Base-by-base conservation (phyloP, 2,329 filamentous ascomycete species). In the Fusarium coicis region DNA sequence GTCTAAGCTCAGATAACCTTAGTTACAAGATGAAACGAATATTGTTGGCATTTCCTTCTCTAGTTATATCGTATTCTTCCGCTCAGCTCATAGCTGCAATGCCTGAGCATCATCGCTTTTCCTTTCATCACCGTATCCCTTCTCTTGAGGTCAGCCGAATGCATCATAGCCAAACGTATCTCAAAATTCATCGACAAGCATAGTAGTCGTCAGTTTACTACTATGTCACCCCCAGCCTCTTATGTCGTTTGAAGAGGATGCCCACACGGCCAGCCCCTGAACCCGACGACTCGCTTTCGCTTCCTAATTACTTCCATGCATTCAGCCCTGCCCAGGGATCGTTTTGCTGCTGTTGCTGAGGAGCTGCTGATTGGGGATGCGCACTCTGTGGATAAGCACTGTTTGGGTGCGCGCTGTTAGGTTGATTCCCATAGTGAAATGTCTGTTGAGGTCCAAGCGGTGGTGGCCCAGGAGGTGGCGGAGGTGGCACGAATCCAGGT, bases 401-500 rank as follows among this genome's bases (percentile, higher is more conserved):
- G 70, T 79, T 56, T 76, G 81, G 66, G 46, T 78, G 71, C 52
- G 49, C 71, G 44, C 67, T 72, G 46, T 63, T 74, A 23, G 68
- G 63, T 53, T 82, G 80, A 34, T 79, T 79, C 11, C 83, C 82
- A 72, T 90, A 88, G 72, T 90, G 87, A 34, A 89, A 87, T 15
- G 88, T 91, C 79, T 91, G 89, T 78, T 91, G 89, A 37, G 88
- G 88, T 8, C 89, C 89, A 73, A 91, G 77, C 4, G 89, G 89
- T 12, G 89, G 89, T 8, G 89, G 89, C 1, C 89, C 89, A 1
- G 90, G 90, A 4, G 90, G 89, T 4, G 90, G 90, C 11, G 90
- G 89, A 7, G 90, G 90, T 9, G 89, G 90, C 42, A 92, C 87
- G 70, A 90, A 91, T 7, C 89, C 89, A 0, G 84, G 83, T 19